These are phyloP conservation scores for Euphorbia corollata DNA, from an alignment of 441 rosid species.

Conservation along the genomic window DNA sequence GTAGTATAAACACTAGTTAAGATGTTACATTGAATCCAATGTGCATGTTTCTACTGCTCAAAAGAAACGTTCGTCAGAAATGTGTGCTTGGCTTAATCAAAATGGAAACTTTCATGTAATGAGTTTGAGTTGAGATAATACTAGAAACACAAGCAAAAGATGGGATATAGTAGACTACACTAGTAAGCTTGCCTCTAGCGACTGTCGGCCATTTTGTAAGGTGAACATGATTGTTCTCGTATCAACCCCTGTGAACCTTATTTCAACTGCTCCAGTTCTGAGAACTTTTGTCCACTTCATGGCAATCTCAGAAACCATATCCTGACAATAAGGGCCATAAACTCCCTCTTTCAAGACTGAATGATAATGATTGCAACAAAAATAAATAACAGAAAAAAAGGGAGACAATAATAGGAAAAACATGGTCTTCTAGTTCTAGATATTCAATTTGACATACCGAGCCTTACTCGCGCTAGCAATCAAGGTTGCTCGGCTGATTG, in stretches of 20 bases:
- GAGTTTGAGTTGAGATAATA: too few species aligned
- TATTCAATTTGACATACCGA: not conserved
- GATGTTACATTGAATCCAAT: not conserved
- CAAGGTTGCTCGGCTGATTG: not conserved
- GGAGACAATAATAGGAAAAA: not conserved
- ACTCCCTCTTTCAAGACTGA: not conserved
- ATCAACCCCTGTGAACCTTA: constrained; percentile 66
- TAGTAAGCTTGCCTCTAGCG: constrained; percentile 40
- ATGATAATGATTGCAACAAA: not conserved
- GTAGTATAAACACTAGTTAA: not conserved
- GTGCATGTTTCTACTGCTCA: not conserved
- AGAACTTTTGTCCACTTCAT: constrained; percentile 64
- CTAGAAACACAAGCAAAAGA: too few species aligned
- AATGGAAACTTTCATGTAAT: not conserved
- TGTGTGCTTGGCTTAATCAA: not conserved
- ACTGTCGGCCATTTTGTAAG: constrained; percentile 49
- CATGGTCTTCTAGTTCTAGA: not conserved
- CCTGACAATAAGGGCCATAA: constrained; percentile 29
- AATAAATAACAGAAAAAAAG: not conserved
- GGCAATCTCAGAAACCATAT: constrained; percentile 51
- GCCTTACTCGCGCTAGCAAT: not conserved
- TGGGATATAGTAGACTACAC: not conserved
- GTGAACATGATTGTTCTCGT: constrained; percentile 74
- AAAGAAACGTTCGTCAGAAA: not conserved
- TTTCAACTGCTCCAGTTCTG: constrained; percentile 64